Evolutionary conservation across 352 stramenopile genomes (phyloP), one percentile per base, ranked within the genome.

Genomic region (Globisporangium nodosum): DNA sequence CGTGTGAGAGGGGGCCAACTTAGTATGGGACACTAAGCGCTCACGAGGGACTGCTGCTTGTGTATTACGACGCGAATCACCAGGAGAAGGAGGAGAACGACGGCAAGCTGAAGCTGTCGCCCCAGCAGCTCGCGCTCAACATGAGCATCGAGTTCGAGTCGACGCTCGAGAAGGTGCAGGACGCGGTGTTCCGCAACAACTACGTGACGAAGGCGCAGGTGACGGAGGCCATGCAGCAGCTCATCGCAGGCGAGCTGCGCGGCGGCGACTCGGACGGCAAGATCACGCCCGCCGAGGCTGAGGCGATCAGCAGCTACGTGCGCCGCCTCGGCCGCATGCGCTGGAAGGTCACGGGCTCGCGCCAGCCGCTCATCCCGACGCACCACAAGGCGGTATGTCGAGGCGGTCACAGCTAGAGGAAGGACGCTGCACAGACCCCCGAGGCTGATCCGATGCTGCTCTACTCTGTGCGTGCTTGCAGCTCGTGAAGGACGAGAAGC

Each of bases 131-230:
- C 40, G 84, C 84, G 51, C 72, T 93, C 3, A 70, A 88, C 43
- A 93, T 93, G 84, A 92, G 81, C 64, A 85, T 92, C 37, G 71
- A 73, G 33, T 93, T 93, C 53, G 84, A 93, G 65, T 76, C 71
- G 11, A 87, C 82, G 61, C 70, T 93, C 8, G 78, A 88, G 56
- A 85, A 83, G 60, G 84, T 93, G 42, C 84, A 93, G 61, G 81
- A 90, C 63, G 79, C 81, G 0, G 84, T 93, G 13, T 93, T 93
- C 54, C 78, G 81, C 45, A 92, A 93, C 65, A 83, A 93, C 60
- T 86, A 90, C 66, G 79, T 91, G 56, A 81, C 74, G 48, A 91
- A 93, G 49, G 69, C 82, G 51, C 81, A 93, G 40, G 84, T 93
- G 37, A 70, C 78, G 39, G 79, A 89, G 33, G 84, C 84, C 30